Evolutionary conservation across 352 stramenopile genomes (phyloP).

Genomic region (Globisporangium parvum): DNA sequence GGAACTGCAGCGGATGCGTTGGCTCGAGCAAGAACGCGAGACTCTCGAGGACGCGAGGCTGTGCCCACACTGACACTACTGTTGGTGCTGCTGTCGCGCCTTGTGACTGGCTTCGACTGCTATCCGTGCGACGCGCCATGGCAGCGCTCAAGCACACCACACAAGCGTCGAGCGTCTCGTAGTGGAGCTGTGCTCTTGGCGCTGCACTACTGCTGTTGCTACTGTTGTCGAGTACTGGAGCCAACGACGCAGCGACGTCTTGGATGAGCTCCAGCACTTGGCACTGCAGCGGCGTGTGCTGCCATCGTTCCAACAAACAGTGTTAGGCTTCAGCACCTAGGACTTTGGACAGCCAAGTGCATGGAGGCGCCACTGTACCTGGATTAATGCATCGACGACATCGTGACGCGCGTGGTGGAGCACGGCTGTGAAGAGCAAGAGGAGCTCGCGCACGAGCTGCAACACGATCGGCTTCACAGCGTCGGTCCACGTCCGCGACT

Average conservation of each 20-base stretch:
- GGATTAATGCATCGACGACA: conserved; percentile 23
- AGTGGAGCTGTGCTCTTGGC: conserved; percentile 2
- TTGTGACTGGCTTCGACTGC: neutral
- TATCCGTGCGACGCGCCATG: neutral
- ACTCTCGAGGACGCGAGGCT: neutral
- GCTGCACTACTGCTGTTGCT: neutral
- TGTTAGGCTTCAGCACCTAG: neutral
- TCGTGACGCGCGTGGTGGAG: conserved; percentile 16
- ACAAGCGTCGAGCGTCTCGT: conserved; percentile 13
- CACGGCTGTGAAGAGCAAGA: conserved; percentile 31
- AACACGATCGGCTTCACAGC: conserved; percentile 33
- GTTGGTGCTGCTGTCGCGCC: neutral
- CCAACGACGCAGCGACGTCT: conserved; percentile 22
- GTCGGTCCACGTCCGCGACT: conserved; percentile 18
- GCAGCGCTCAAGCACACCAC: conserved; percentile 7
- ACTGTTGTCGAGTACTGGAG: neutral
- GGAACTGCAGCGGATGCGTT: conserved; percentile 30
- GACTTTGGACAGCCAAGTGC: neutral
- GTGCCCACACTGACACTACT: conserved; percentile 1
- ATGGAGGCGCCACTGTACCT: conserved; percentile 17
- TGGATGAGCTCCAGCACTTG: conserved; percentile 33
- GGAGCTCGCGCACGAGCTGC: conserved; percentile 27
- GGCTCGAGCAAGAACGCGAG: conserved; percentile 18
- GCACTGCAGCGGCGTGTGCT: conserved; percentile 42
- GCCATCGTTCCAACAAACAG: neutral